phyloP scores from a whole-genome alignment of 257 asterid genomes.

The Schizonepeta tenuifolia region DNA sequence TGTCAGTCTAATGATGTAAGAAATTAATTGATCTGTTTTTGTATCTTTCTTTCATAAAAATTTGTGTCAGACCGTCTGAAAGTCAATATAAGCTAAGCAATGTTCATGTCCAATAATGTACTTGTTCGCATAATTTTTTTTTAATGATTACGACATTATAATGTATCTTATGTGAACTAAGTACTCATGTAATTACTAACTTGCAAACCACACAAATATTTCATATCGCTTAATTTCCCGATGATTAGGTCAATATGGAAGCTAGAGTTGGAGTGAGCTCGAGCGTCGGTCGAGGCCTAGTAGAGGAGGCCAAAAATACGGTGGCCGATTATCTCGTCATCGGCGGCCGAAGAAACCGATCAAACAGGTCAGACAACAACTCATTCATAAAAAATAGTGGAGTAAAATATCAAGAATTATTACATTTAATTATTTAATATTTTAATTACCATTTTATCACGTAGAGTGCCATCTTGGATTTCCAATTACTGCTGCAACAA shows the following conservation, averaged over 20 bases:
- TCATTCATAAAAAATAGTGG: constrained; percentile 29
- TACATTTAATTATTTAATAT: background rate
- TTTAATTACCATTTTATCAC: constrained; percentile 30
- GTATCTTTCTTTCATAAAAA: too few species aligned
- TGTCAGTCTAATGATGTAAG: constrained; percentile 66
- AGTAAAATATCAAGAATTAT: constrained; percentile 22
- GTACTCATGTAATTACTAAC: too few species aligned
- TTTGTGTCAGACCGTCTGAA: too few species aligned
- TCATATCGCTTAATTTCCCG: too few species aligned
- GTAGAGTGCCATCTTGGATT: constrained; percentile 43
- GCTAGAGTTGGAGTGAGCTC: constrained; percentile 71
- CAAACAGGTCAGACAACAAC: constrained; percentile 52
- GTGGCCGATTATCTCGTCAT: constrained; percentile 66
- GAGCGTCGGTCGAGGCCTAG: constrained; percentile 56
- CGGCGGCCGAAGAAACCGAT: constrained; percentile 46
- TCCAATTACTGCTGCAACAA: constrained; percentile 56
- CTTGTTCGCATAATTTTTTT: too few species aligned
- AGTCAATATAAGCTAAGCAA: too few species aligned
- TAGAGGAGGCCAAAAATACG: constrained; percentile 59
- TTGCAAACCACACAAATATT: too few species aligned
- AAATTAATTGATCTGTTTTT: background rate
- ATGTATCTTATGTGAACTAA: too few species aligned
- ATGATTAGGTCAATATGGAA: constrained; percentile 67
- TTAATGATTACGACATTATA: too few species aligned
- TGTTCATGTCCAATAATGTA: too few species aligned